phyloP scores from a whole-genome alignment of 2,329 filamentous ascomycete species.

The Gnomoniopsis smithogilvyi region DNA sequence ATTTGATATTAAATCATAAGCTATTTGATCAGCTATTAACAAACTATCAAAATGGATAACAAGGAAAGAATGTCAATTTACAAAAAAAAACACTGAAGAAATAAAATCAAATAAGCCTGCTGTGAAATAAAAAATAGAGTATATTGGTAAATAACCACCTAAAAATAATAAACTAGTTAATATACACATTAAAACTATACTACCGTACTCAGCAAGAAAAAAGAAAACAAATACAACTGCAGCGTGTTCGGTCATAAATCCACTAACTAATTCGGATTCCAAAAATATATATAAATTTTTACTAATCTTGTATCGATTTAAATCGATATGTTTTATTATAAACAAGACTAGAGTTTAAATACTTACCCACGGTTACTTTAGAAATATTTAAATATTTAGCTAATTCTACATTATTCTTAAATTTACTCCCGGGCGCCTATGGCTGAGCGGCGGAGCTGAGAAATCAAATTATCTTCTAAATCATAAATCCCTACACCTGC shows the following conservation, averaged over 20 bases:
- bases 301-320: not conserved
- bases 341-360: conserved; percentile 2
- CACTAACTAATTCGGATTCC: not conserved
- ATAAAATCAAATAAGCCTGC: not conserved
- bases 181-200: not conserved
- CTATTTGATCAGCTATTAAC: not conserved
- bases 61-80: not conserved
- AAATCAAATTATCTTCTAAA: not conserved
- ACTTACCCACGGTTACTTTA: not conserved
- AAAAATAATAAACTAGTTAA: not conserved
- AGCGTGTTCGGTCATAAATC: not conserved
- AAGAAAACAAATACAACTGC: not conserved
- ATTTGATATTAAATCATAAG: not conserved
- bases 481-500: not conserved
- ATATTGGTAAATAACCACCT: not conserved
- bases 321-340: not conserved
- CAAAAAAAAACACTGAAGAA: not conserved
- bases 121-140: not conserved
- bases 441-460: too few relatives aligned
- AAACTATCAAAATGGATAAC: not conserved
- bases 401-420: not conserved
- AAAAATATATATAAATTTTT: not conserved
- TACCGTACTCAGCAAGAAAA: not conserved
- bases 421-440: too few relatives aligned
- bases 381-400: not conserved